Base-by-base conservation (phyloP, 352 stramenopile genomes). In the Phytophthora syringae region DNA sequence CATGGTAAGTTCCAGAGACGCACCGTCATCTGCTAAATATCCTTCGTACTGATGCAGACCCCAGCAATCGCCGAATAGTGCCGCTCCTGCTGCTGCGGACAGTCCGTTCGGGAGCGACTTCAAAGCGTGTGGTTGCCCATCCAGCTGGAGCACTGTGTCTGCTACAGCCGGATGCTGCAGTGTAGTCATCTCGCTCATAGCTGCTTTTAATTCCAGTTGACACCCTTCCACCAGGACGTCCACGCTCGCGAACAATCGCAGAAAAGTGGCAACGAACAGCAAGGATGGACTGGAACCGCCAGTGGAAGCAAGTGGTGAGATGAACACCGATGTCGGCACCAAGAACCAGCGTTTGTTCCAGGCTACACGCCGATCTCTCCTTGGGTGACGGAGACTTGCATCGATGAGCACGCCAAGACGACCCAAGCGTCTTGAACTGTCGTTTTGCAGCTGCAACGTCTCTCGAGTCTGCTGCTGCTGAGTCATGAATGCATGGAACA, bases 261-360 rank as follows among this genome's bases (percentile, higher is more conserved):
- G 24, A 43, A 42, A 27, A 4, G 27, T 16, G 1, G 51, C 42
- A 6, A 51, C 27, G 18, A 50, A 13, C n/a, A 59, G 10, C 37
- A 59, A 28, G 9, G 52, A 59, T 13, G 27, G 20, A 25, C 28
- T 24, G 7, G 7, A 27, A 1, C 7, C 20, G 6, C 10, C n/a
- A 30, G 20, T 18, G 34, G 34, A 5, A 5, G 9, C 2, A 24
- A 32, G 30, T 16, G 28, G 30, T 27, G 16, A n/a, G 28, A 54
- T 42, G 12, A 36, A 59, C 13, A 59, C 37, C 16, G 52, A 51
- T n/a, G 52, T n/a, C 16, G 52, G 10, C 11, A 50, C 52, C 22
- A 59, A 47, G 25, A 59, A 51, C 52, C 52, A 59, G 15, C 52
- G 52, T 7, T 27, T 28, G 12, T 18, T 42, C 52, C 52, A 59